Evolutionary conservation across 2,329 filamentous ascomycete species (phyloP), one percentile per base, ranked within the genome.

Genomic region (Sordariomycetes sp.): DNA sequence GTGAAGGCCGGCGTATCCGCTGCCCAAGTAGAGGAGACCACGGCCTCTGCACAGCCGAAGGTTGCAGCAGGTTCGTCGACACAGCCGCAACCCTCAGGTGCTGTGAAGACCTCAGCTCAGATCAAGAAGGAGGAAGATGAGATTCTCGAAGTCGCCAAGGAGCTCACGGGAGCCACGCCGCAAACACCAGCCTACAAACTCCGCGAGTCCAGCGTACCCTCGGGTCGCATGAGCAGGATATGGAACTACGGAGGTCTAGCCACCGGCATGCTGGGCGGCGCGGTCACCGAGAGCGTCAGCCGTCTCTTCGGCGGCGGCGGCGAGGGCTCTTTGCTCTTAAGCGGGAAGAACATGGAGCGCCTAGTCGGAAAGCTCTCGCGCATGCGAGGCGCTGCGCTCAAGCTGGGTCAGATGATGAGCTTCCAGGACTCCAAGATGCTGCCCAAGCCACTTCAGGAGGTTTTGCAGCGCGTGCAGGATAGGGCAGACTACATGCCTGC

Each of bases 361-460:
- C 71, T 98, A 8, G 92, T 98, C 2, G 71, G 86, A 5, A 95
- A 93, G 57, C 71, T 98, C 3, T 96, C 90, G 4, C 82, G 85
- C 16, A 98, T 98, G 92, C 78, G 92, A 49, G 92, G 92, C 24
- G 93, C 92, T 6, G 92, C 92, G n/a, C 67, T 98, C 27, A 98
- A 98, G 63, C 63, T 98, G 18, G 93, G 92, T 1, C 92, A 98
- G 63, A 92, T 96, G 83, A 82, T 98, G 69, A 95, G 87, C 55
- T 92, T 98, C 51, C 92, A 98, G 65, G 92, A 98, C 60, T 79
- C 86, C 24, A 96, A 94, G 58, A 87, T 95, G 78, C 73, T 98
- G 8, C 92, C 92, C 1, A 75, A 74, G 1, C 76, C 85, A 2
- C 87, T 98, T 32, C 86, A 93, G 44, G 75, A 90, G 49, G 86